Percentiles rank a stretch among this genome's conserved stretches.
Evolutionary conservation across 805 yeast genomes (phyloP).

Genomic region (Torulaspora gathmanii): DNA sequence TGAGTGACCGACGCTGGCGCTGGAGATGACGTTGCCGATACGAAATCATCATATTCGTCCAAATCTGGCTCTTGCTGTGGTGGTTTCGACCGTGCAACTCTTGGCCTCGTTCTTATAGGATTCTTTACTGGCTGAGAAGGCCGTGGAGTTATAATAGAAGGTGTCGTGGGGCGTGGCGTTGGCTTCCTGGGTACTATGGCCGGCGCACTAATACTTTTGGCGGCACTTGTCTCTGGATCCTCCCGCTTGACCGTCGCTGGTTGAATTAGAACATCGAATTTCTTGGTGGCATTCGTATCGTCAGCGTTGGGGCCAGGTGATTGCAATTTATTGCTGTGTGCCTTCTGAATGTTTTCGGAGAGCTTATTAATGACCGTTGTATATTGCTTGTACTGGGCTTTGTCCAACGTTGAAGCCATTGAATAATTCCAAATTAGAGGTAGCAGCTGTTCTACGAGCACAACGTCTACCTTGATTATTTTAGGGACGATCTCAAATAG

Average conservation of each 20-base stretch:
- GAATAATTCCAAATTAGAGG: constrained; percentile 52
- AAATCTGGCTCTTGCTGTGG: constrained; percentile 19
- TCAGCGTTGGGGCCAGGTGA: constrained; percentile 24
- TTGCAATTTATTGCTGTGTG: constrained; percentile 37
- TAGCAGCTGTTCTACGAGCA: constrained; percentile 48
- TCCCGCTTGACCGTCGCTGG: constrained; percentile 13
- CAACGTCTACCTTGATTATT: constrained; percentile 45
- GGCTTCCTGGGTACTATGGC: constrained; percentile 27
- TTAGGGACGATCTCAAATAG: constrained; percentile 38
- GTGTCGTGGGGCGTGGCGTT: constrained; percentile 5
- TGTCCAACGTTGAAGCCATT: constrained; percentile 42
- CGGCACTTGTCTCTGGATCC: constrained; percentile 26
- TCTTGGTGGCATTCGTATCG: constrained; percentile 23
- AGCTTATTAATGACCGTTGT: constrained; percentile 40
- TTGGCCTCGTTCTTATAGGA: neutral
- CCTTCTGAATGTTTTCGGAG: constrained; percentile 42
- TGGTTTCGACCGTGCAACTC: constrained; percentile 1
- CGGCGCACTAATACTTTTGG: constrained; percentile 23
- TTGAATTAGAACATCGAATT: constrained; percentile 26
- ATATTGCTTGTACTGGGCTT: constrained; percentile 40
- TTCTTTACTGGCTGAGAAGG: constrained; percentile 1
- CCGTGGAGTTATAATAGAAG: constrained; percentile 6
- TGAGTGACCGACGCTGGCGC: constrained; percentile 5
- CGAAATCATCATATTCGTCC: constrained; percentile 35
- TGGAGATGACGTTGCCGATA: constrained; percentile 24